Conservation (phyloP, 2,329 filamentous ascomycete genomes). For the Biscogniauxia mediterranea region DNA sequence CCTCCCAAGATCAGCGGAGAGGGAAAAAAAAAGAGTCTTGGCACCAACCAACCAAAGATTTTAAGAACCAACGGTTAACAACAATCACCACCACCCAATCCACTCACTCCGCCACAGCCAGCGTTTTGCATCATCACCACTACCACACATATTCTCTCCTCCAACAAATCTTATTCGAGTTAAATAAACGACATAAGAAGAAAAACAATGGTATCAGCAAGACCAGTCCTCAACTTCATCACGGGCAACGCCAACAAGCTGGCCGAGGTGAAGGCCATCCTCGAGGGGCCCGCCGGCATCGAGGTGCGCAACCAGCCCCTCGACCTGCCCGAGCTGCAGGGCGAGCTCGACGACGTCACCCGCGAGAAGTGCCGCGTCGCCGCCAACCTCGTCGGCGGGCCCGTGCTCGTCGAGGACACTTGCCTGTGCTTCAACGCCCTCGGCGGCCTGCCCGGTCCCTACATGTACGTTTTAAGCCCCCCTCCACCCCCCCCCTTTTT, state of each 20-base stretch:
- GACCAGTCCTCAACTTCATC: constrained; percentile 75
- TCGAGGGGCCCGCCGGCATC: constrained; percentile 63
- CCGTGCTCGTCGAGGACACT: constrained; percentile 94
- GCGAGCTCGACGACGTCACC: constrained; percentile 87
- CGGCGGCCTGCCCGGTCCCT: constrained; percentile 87
- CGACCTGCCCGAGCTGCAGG: constrained; percentile 88
- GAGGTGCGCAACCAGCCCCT: constrained; percentile 71
- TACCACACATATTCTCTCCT: too few species aligned
- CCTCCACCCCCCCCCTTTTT: neutral
- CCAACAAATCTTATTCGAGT: too few species aligned
- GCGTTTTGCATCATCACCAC: too few species aligned
- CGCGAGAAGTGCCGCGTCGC: constrained; percentile 82
- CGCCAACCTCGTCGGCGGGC: constrained; percentile 67
- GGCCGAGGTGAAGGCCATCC: constrained; percentile 81
- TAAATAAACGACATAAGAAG: too few species aligned
- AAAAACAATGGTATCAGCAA: constrained; percentile 42
- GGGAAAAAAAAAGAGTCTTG: too few species aligned
- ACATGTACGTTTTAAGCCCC: constrained; percentile 72
- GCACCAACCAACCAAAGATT: too few species aligned
- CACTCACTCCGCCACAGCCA: too few species aligned
- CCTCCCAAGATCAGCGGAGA: too few species aligned
- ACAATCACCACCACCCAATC: too few species aligned
- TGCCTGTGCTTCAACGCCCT: constrained; percentile 90
- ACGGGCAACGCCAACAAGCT: constrained; percentile 96
- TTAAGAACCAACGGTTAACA: too few species aligned